These are phyloP conservation scores for Cordyceps tenuipes DNA, from an alignment of 2,329 filamentous ascomycete species.

Conservation along the genomic window DNA sequence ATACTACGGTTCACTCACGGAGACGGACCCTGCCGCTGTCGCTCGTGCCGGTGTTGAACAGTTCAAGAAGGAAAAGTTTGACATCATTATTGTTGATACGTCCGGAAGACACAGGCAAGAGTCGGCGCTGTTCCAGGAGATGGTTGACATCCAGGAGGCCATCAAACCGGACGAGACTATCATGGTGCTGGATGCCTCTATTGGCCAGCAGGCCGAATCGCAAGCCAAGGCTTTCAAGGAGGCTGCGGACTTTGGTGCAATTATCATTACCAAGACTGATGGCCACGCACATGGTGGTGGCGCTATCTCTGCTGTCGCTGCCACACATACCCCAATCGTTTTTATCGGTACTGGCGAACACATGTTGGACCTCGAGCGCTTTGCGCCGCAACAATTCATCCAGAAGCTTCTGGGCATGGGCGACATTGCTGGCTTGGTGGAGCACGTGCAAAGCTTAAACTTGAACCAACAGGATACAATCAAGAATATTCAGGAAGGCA, in stretches of 20 bases:
- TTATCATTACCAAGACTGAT: slow-evolving; percentile 98
- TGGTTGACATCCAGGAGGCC: slow-evolving; percentile 90
- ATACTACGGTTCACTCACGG: slow-evolving; percentile 93
- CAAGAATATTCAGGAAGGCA: slow-evolving; percentile 95
- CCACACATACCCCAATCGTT: slow-evolving; percentile 92
- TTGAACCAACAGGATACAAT: slow-evolving; percentile 98
- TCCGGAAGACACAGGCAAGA: slow-evolving; percentile 93
- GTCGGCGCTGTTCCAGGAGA: slow-evolving; percentile 90
- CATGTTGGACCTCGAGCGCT: slow-evolving; percentile 88
- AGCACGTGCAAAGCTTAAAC: slow-evolving; percentile 93
- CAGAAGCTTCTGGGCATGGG: slow-evolving; percentile 95
- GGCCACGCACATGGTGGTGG: slow-evolving; percentile 92
- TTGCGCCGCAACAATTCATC: slow-evolving; percentile 87
- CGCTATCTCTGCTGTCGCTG: slow-evolving; percentile 93
- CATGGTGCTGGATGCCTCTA: slow-evolving; percentile 94
- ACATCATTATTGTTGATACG: slow-evolving; percentile 97
- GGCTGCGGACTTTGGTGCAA: slow-evolving; percentile 91
- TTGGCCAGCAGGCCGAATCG: slow-evolving; percentile 90
- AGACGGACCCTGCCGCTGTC: slow-evolving; percentile 90
- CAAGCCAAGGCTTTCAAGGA: slow-evolving; percentile 97
- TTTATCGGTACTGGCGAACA: slow-evolving; percentile 98
- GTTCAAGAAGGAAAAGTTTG: slow-evolving; percentile 97
- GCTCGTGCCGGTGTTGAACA: slow-evolving; percentile 94
- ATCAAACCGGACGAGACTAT: slow-evolving; percentile 89
- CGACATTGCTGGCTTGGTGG: slow-evolving; percentile 88